Percentiles rank a stretch among this genome's conserved stretches.
Conservation (phyloP, 2,329 filamentous ascomycete species). For the Penicillium sp. region DNA sequence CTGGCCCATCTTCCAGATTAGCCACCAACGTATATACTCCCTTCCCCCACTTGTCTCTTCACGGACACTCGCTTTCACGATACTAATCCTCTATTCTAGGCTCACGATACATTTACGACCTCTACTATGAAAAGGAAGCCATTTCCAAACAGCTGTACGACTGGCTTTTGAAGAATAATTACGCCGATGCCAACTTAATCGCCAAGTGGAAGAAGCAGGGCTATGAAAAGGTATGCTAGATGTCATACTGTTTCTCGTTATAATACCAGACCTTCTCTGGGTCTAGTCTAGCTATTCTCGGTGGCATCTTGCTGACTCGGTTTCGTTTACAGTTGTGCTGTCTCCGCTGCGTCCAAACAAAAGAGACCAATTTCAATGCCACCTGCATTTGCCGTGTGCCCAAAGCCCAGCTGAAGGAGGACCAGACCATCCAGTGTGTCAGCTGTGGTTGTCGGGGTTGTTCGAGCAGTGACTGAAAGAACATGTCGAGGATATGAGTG, state of each 20-base stretch:
- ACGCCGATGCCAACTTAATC: conserved; percentile 91
- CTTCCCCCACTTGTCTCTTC: not conserved
- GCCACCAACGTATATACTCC: conserved; percentile 71
- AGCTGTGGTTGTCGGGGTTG: conserved; percentile 92
- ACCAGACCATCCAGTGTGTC: conserved; percentile 86
- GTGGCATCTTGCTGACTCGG: conserved; percentile 1
- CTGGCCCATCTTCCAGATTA: conserved; percentile 97
- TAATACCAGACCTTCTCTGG: not conserved
- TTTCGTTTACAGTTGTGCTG: conserved; percentile 67
- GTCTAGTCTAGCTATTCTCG: not conserved
- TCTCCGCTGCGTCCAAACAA: conserved; percentile 94
- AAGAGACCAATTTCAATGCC: conserved; percentile 97
- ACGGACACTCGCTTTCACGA: not conserved
- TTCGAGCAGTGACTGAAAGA: conserved; percentile 67
- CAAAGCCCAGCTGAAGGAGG: conserved; percentile 82
- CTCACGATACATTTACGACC: conserved; percentile 87
- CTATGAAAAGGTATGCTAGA: conserved; percentile 75
- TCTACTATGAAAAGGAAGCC: conserved; percentile 96
- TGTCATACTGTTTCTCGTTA: not conserved
- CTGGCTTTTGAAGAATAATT: conserved; percentile 92
- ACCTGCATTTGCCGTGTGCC: conserved; percentile 97
- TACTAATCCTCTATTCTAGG: conserved; percentile 36
- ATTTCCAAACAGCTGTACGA: conserved; percentile 91
- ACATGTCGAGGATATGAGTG: not conserved
- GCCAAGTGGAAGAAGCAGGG: conserved; percentile 99